These are phyloP conservation scores for Cutaneotrichosporon daszewskae DNA, from an alignment of 1,284 basidiomycete species.

Conservation along the genomic window DNA sequence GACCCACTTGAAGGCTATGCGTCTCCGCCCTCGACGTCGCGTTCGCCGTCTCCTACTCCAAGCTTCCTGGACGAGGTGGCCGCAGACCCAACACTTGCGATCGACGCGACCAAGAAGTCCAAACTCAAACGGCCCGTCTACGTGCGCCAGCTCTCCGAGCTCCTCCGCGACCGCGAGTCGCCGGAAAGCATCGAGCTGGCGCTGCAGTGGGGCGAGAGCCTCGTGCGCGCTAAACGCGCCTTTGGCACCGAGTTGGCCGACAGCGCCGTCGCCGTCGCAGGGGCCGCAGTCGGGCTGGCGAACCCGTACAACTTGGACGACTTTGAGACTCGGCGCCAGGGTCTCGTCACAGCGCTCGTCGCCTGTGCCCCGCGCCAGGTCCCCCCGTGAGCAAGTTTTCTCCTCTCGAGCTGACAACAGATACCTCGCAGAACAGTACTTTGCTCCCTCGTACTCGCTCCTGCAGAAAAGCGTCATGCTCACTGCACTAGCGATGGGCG, in stretches of 20 bases:
- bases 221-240: slow-evolving; percentile 70
- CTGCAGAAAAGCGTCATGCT: slow-evolving; percentile 78
- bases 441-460: slow-evolving; percentile 81
- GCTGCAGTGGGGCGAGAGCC: slow-evolving; percentile 66
- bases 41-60: slow-evolving; percentile 69
- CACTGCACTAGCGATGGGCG: slow-evolving; percentile 76
- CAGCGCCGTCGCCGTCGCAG: slow-evolving; percentile 75
- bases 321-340: slow-evolving; percentile 74
- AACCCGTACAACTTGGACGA: slow-evolving; percentile 74
- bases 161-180: slow-evolving; percentile 65
- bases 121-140: slow-evolving; percentile 73
- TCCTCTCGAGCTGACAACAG: slow-evolving; percentile 49
- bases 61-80: slow-evolving; percentile 76
- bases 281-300: slow-evolving; percentile 67
- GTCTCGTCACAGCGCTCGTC: slow-evolving; percentile 70
- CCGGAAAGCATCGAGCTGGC: slow-evolving; percentile 72
- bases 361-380: slow-evolving; percentile 68
- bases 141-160: slow-evolving; percentile 66
- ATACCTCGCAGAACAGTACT: slow-evolving; percentile 83
- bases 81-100: slow-evolving; percentile 66
- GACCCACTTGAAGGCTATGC: slow-evolving; percentile 75
- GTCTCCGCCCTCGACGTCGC: slow-evolving; percentile 62
- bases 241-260: slow-evolving; percentile 74
- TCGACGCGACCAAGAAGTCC: slow-evolving; percentile 49
- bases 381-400: slow-evolving; percentile 60